Evolutionary conservation across 352 stramenopile genomes (phyloP), one percentile per base, ranked within the genome.

Genomic region (Globisporangium orthogonon): DNA sequence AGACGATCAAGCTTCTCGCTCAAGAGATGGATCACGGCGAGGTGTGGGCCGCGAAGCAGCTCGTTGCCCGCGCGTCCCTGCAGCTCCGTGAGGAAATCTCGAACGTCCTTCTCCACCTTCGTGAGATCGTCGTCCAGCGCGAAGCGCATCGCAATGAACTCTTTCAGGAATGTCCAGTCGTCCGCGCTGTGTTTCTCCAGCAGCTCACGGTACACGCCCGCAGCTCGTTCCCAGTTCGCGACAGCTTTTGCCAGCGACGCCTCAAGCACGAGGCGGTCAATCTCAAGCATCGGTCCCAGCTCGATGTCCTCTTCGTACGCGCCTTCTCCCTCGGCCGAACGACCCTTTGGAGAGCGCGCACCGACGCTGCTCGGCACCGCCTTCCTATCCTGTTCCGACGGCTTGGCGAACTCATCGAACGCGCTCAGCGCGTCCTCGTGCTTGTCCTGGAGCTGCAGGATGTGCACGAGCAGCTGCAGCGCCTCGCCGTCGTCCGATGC

Each of bases 221-320:
- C 69, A 45, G 73, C 81, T 29, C 83, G 82, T 39, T 68, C 69
- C 63, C 66, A 88, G 51, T 91, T 66, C 2, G 43, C 41, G 35
- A 86, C 72, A 9, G 73, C 65, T 50, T 77, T 84, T 0, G 71
- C 69, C 7, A 94, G 63, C n/a, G 71, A 63, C 0, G 85, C 79
- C 45, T 92, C 83, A 7, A 94, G 67, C 33, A 71, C 73, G 50
- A 91, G 60, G 7, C 74, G 76, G 57, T 94, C 85, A 49, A 92
- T 90, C 31, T 70, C 65, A 45, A 93, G 81, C 77, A 94, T 84
- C n/a, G 80, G 77, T 31, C 85, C 85, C 14, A 91, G 63, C 39
- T 87, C 83, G 60, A 94, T 92, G 4, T 94, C 84, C 43, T 94
- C 84, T 44, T 94, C 84, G 64, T 85, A 80, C 17, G 71, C 75